Percentiles rank a stretch among this genome's conserved stretches.
Conservation (phyloP, 306 rosid genomes). For the Mucuna pruriens region DNA sequence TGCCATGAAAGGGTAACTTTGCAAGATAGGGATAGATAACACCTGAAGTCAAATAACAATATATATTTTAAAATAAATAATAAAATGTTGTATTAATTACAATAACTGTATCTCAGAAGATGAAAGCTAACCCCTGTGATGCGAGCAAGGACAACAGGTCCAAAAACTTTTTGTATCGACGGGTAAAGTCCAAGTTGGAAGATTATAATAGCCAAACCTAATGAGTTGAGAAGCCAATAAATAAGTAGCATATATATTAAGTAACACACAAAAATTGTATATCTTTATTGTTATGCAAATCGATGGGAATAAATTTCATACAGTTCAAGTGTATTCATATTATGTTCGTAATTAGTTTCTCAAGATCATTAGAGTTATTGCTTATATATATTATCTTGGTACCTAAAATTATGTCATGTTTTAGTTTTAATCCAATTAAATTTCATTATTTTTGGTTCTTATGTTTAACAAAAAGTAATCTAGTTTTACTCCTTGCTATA, state of each 20-base stretch:
- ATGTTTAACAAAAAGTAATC: too few species aligned
- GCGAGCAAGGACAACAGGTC: conserved; percentile 56
- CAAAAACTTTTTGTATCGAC: conserved; percentile 50
- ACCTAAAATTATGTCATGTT: neutral
- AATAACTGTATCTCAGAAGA: neutral
- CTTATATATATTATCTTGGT: too few species aligned
- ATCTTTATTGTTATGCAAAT: too few species aligned
- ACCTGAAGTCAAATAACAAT: conserved; percentile 44
- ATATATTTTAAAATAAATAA: neutral
- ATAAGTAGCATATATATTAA: neutral
- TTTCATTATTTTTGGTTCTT: too few species aligned
- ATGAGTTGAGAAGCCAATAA: neutral
- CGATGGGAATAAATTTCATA: neutral
- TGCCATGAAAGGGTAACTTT: conserved; percentile 64
- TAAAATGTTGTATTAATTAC: neutral
- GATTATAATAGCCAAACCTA: conserved; percentile 62
- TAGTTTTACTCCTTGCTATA: too few species aligned
- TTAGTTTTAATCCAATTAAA: neutral
- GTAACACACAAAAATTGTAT: neutral
- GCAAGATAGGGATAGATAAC: conserved; percentile 67
- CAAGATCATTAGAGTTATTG: neutral
- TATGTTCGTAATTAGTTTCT: neutral
- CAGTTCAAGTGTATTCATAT: neutral
- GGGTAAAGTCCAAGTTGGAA: conserved; percentile 68
- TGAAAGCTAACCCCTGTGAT: conserved; percentile 55